Percentiles rank a stretch among this genome's conserved stretches.
These are phyloP conservation scores for Leucaena leucocephala DNA, from an alignment of 306 rosid species.

Conservation along the genomic window DNA sequence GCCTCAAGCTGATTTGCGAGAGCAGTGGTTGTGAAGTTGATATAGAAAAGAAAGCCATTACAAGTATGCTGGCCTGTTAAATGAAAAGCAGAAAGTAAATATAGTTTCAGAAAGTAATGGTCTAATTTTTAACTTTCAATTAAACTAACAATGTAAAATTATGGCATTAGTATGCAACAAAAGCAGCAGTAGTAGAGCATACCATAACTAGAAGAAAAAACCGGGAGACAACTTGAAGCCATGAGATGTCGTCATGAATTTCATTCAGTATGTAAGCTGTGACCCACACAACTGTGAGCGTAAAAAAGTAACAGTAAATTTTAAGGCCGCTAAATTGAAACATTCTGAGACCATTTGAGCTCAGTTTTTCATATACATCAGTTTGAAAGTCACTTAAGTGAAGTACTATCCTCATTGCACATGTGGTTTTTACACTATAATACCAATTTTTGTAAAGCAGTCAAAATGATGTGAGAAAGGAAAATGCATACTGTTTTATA, in stretches of 20 bases:
- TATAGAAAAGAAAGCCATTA: slow-evolving; percentile 79
- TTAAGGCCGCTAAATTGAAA: slow-evolving; percentile 18
- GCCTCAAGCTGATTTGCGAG: slow-evolving; percentile 92
- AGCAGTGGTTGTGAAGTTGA: slow-evolving; percentile 97
- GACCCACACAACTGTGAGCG: slow-evolving; percentile 78
- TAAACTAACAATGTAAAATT: slow-evolving; percentile 19
- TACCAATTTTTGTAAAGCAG: background rate
- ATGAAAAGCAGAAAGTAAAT: slow-evolving; percentile 40
- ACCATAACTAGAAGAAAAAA: slow-evolving; percentile 79
- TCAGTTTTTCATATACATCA: slow-evolving; percentile 1
- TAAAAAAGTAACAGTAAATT: slow-evolving; percentile 34
- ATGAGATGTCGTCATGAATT: slow-evolving; percentile 77
- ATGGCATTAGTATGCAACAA: slow-evolving; percentile 25
- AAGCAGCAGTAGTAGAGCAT: slow-evolving; percentile 37
- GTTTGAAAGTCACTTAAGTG: slow-evolving; percentile 12
- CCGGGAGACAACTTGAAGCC: slow-evolving; percentile 88
- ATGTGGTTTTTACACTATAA: background rate
- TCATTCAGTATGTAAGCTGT: slow-evolving; percentile 78
- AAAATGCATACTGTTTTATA: background rate
- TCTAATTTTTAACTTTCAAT: slow-evolving; percentile 31
- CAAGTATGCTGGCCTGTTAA: slow-evolving; percentile 84
- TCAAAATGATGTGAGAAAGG: background rate
- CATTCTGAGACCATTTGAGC: slow-evolving; percentile 16
- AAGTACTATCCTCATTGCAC: background rate
- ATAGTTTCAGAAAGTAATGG: slow-evolving; percentile 26